Base-by-base conservation (phyloP, 2,329 filamentous ascomycete species). In the Diaporthe sp. region DNA sequence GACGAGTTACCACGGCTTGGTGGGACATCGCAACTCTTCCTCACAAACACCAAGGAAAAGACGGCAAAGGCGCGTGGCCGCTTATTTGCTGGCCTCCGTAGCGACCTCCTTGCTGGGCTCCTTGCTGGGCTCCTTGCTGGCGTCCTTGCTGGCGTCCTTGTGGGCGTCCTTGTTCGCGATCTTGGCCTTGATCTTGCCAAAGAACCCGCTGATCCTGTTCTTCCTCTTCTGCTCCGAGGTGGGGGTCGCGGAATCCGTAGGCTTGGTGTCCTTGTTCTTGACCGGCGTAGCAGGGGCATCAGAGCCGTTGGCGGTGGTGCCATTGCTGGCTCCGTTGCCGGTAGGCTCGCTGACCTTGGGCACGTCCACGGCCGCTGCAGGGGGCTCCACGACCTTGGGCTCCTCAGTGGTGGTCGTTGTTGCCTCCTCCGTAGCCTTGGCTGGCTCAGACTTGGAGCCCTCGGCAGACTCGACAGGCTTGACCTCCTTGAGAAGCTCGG, bases 401-500 rank as follows among this genome's bases (percentile, higher is more conserved):
- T 77, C 78, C 70, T 79, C 79, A 42, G 76, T 77, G 73, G 78
- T 78, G 37, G 79, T 78, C 71, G 81, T 80, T 1, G 79, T 76
- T 12, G 80, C 79, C 75, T 81, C 75, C 71, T 77, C 74, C 71
- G 78, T 72, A 51, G 77, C 72, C 68, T 75, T 77, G 61, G 77
- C 65, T 19, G 78, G 58, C 17, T 80, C 78, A 12, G 75, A 77
- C 44, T 79, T 79, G 28, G 78, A 67, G 49, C 77, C 67, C 65
- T 83, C 75, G 17, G 46, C 80, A 0, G 81, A 79, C 78, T 86
- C 80, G 72, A 82, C 81, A 71, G 84, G 82, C 82, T 89, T 87
- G 77, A 92, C 88, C 83, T 94, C 90, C 78, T 91, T 88, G 65
- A 95, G 86, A 12, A 97, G 87, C 85, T 98, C 93, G 37, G 90